phyloP scores from a whole-genome alignment of 305 asterid species.

The Striga hermonthica region DNA sequence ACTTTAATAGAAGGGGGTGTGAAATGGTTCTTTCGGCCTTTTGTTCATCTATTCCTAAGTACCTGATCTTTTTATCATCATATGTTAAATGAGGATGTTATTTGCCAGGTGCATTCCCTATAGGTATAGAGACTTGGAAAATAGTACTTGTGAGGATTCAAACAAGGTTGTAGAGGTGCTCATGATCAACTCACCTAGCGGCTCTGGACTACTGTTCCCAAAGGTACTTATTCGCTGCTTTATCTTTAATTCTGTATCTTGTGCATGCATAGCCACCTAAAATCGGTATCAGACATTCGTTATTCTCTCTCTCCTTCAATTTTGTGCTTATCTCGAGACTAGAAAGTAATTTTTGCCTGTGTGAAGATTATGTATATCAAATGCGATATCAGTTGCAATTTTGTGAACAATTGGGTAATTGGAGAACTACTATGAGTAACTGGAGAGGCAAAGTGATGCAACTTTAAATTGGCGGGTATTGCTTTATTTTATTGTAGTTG shows the following conservation, averaged over 20 bases:
- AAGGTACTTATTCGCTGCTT: constrained; percentile 41
- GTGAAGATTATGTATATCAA: no score
- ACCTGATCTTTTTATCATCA: background rate
- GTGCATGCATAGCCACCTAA: no score
- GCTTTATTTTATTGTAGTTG: background rate
- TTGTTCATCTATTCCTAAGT: background rate
- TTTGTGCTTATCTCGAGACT: background rate
- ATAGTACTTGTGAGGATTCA: constrained; percentile 34
- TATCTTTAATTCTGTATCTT: background rate
- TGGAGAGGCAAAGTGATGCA: background rate
- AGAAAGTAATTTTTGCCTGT: background rate
- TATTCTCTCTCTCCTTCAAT: background rate
- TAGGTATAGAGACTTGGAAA: constrained; percentile 41
- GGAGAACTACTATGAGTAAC: no score
- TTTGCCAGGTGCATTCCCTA: constrained; percentile 61
- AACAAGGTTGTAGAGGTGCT: constrained; percentile 53
- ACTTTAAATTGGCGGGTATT: background rate
- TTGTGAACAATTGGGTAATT: no score
- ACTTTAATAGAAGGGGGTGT: background rate
- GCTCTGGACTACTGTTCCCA: constrained; percentile 68
- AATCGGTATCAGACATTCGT: no score
- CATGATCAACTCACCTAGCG: constrained; percentile 68
- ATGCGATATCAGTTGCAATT: no score
- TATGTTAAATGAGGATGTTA: constrained; percentile 13
- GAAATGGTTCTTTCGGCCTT: no score